phyloP scores from a whole-genome alignment of 345 rosid genomes.

The Kernera saxatilis region DNA sequence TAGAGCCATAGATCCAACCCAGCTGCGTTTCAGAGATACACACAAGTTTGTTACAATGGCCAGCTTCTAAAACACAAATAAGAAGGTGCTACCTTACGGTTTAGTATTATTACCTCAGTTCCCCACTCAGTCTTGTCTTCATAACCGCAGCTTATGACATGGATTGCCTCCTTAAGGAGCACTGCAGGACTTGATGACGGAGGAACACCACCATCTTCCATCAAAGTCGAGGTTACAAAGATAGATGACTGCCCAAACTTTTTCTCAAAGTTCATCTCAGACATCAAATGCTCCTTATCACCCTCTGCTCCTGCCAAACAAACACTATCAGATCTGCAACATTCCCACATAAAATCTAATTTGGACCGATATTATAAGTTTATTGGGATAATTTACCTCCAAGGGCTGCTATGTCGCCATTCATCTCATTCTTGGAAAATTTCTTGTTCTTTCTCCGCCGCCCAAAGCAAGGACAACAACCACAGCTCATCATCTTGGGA shows the following conservation, averaged over 20 bases:
- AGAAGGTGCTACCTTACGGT: neutral
- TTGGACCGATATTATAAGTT: neutral
- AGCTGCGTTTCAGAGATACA: conserved; percentile 47
- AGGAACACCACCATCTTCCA: conserved; percentile 97
- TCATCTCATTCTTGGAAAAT: conserved; percentile 40
- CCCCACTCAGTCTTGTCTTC: conserved; percentile 99
- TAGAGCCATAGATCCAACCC: conserved; percentile 98
- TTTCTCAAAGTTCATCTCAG: conserved; percentile 91
- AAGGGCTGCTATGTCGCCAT: conserved; percentile 46
- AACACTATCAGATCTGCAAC: neutral
- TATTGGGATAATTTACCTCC: conserved; percentile 44
- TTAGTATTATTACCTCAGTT: conserved; percentile 53
- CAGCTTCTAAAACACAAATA: conserved; percentile 1
- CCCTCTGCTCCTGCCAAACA: conserved; percentile 45
- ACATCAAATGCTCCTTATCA: conserved; percentile 79
- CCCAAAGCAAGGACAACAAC: conserved; percentile 96
- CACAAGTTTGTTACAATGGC: neutral
- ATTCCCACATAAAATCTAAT: neutral
- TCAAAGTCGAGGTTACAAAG: conserved; percentile 85
- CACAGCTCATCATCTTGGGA: conserved; percentile 95
- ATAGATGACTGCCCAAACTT: conserved; percentile 89
- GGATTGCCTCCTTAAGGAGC: conserved; percentile 95
- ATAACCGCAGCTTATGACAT: conserved; percentile 94
- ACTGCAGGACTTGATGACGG: conserved; percentile 97
- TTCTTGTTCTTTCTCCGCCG: conserved; percentile 60